phyloP scores from a whole-genome alignment of 495 filamentous ascomycete species.

The Thermochaetoides thermophila region DNA sequence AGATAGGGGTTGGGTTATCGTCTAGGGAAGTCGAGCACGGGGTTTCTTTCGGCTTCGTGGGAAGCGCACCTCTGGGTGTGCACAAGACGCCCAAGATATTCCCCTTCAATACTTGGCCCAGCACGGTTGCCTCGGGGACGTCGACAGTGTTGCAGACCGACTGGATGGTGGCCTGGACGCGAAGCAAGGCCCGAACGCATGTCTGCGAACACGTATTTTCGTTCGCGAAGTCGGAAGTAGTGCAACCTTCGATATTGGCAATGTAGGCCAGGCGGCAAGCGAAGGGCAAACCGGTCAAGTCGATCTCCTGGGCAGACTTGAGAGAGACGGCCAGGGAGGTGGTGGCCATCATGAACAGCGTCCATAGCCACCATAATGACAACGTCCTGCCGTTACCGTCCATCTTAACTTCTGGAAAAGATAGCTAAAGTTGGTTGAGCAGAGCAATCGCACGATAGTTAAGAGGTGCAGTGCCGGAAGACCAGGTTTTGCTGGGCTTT shows the following conservation, averaged over 20 bases:
- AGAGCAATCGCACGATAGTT: not conserved
- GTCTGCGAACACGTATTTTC: slow-evolving; percentile 20
- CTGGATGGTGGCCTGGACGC: slow-evolving; percentile 12
- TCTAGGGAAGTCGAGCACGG: too few relatives aligned
- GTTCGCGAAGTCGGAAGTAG: slow-evolving; percentile 18
- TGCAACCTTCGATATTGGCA: slow-evolving; percentile 19
- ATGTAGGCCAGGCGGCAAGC: slow-evolving; percentile 27
- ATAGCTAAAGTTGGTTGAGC: not conserved
- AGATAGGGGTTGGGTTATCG: too few relatives aligned
- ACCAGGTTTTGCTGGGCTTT: too few relatives aligned
- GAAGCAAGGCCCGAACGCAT: slow-evolving; percentile 20
- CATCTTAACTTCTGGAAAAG: not conserved
- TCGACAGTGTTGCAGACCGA: slow-evolving; percentile 16
- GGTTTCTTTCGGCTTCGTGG: too few relatives aligned
- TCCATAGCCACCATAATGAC: slow-evolving; percentile 7
- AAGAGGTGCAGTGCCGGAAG: too few relatives aligned
- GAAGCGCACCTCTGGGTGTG: slow-evolving; percentile 4
- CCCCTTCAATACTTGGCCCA: slow-evolving; percentile 22
- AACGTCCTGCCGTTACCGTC: not conserved
- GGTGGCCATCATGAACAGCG: slow-evolving; percentile 19
- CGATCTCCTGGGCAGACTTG: slow-evolving; percentile 24
- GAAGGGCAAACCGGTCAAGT: slow-evolving; percentile 20
- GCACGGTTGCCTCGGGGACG: slow-evolving; percentile 16
- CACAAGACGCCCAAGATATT: slow-evolving; percentile 23
- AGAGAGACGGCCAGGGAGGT: slow-evolving; percentile 24